A percentile compares a stretch with the other conserved stretches of the same genome.
phyloP scores from a whole-genome alignment of 1,284 basidiomycete species.

The Salmacisia buchloeana region DNA sequence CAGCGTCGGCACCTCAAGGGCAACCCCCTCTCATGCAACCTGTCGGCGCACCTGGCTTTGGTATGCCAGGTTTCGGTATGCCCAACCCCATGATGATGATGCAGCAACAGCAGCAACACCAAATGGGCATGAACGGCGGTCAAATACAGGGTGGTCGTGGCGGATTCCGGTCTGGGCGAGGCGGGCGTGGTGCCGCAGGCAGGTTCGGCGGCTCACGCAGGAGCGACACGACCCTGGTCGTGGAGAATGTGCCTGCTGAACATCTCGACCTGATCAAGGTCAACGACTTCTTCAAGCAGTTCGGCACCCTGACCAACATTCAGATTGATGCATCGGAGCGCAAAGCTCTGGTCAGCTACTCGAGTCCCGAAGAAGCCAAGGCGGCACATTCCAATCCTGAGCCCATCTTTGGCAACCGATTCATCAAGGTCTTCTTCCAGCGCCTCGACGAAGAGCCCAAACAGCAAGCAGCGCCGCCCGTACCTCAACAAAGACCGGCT shows the following conservation, averaged over 20 bases:
- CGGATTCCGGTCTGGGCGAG: slow-evolving; percentile 56
- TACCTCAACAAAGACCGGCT: slow-evolving; percentile 16
- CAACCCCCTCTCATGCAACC: not conserved
- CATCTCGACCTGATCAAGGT: slow-evolving; percentile 72
- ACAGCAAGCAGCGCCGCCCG: slow-evolving; percentile 57
- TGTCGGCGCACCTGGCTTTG: slow-evolving; percentile 17
- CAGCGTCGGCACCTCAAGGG: not conserved
- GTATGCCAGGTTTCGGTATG: slow-evolving; percentile 28
- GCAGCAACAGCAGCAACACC: slow-evolving; percentile 4
- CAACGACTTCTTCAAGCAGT: slow-evolving; percentile 83
- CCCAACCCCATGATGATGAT: slow-evolving; percentile 7
- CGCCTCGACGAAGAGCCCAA: slow-evolving; percentile 58
- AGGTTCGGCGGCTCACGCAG: slow-evolving; percentile 43
- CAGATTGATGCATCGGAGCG: slow-evolving; percentile 74
- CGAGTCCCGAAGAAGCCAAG: slow-evolving; percentile 75
- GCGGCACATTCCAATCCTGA: slow-evolving; percentile 86
- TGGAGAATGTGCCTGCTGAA: slow-evolving; percentile 86
- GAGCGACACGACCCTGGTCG: slow-evolving; percentile 72
- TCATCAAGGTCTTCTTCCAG: slow-evolving; percentile 66
- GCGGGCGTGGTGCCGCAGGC: slow-evolving; percentile 57
- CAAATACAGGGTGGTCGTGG: slow-evolving; percentile 21
- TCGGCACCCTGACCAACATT: slow-evolving; percentile 87
- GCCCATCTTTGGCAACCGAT: slow-evolving; percentile 85
- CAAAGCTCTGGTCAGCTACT: slow-evolving; percentile 76
- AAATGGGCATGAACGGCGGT: slow-evolving; percentile 9